Percentiles rank a stretch among this genome's conserved stretches.
Conservation (phyloP, 495 filamentous ascomycete species). For the Friedmanniomyces endolithicus region DNA sequence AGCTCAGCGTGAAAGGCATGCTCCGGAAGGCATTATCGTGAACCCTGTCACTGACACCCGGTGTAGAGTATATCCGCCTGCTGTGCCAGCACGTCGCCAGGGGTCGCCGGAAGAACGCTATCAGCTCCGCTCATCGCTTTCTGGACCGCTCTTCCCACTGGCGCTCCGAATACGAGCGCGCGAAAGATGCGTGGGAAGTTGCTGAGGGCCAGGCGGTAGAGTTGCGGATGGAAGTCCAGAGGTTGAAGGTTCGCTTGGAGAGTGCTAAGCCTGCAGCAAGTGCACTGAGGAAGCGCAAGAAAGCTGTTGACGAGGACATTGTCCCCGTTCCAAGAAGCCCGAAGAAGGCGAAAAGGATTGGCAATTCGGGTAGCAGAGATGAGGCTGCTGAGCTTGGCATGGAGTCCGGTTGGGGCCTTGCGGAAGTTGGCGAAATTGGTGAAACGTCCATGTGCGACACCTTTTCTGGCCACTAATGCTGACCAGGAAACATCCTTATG, state of each 20-base stretch:
- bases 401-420: conserved; percentile 5
- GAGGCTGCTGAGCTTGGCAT: not conserved
- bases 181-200: not conserved
- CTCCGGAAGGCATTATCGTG: not conserved
- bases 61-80: conserved; percentile 17
- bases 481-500: conserved; percentile 13
- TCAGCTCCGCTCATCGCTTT: conserved; percentile 15
- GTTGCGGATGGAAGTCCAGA: conserved; percentile 9
- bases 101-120: conserved; percentile 11
- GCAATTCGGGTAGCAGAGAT: not conserved
- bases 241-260: conserved; percentile 6
- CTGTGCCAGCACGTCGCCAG: conserved; percentile 18
- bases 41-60: not conserved
- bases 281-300: conserved; percentile 15
- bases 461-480: not conserved
- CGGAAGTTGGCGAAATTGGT: conserved; percentile 14
- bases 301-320: conserved; percentile 12
- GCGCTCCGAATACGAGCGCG: conserved; percentile 12
- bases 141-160: conserved; percentile 20
- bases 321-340: conserved; percentile 6
- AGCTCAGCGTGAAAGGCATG: conserved; percentile 11
- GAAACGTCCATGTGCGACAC: not conserved
- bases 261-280: not conserved
- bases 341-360: conserved; percentile 10
- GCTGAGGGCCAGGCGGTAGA: conserved; percentile 7